Percentiles rank a stretch among this genome's conserved stretches.
Conservation (phyloP, 2,329 filamentous ascomycete genomes). For the Rhytidhysteron rufulum region DNA sequence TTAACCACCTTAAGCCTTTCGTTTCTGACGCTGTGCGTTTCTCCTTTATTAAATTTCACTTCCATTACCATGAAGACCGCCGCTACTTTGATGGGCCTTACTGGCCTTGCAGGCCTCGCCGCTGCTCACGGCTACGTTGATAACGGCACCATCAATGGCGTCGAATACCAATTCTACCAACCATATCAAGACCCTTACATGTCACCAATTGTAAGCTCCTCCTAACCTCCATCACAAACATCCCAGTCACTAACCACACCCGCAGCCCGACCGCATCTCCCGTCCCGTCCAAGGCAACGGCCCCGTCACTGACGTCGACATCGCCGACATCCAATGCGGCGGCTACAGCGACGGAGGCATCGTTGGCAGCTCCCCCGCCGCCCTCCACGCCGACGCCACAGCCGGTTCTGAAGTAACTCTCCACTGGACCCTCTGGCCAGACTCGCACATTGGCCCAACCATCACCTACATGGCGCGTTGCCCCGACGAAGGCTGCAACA, state of each 20-base stretch:
- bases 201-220: constrained; percentile 4
- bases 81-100: constrained; percentile 15
- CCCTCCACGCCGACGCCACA: constrained; percentile 51
- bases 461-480: constrained; percentile 61
- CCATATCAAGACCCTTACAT: constrained; percentile 33
- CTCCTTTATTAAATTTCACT: no score
- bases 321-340: constrained; percentile 55
- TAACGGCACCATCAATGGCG: constrained; percentile 29
- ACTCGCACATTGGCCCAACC: constrained; percentile 50
- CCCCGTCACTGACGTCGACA: constrained; percentile 52
- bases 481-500: constrained; percentile 49
- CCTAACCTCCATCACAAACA: not conserved
- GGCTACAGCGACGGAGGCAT: constrained; percentile 49
- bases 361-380: constrained; percentile 49
- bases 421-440: constrained; percentile 52
- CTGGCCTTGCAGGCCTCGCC: constrained; percentile 19
- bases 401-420: constrained; percentile 54
- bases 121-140: constrained; percentile 34
- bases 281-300: constrained; percentile 55
- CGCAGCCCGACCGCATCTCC: constrained; percentile 45
- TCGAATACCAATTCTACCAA: constrained; percentile 25
- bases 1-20: no score
- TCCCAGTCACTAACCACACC: constrained; percentile 7
- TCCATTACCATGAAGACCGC: constrained; percentile 29
- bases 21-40: no score